Evolutionary conservation across 2,329 filamentous ascomycete species (phyloP), one percentile per base, ranked within the genome.

Genomic region (Aspergillus pseudonomiae): DNA sequence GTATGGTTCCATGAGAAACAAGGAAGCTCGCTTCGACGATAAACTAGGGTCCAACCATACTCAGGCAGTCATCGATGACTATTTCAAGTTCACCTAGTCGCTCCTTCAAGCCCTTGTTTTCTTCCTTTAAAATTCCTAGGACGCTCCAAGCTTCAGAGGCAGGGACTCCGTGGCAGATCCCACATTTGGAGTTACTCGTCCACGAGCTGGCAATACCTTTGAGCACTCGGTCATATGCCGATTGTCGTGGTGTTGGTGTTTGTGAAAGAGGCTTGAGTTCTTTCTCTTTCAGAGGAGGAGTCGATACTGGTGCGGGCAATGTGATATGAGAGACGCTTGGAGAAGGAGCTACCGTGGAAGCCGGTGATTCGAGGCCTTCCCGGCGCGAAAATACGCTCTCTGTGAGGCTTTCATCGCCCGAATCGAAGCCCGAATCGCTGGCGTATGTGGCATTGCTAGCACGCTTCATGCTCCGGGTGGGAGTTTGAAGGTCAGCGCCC

Each of bases 371-470:
- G 28, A 76, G 65, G 19, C 69, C 67, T 39, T 78, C 76, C 61
- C 74, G 73, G 21, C 78, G 74, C 0, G 80, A 82, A 67, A 82
- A 84, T 24, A 85, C 73, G 59, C 82, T 81, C 32, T 82, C 80
- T 11, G 79, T 77, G 28, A 84, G 79, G 45, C 82, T 84, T 62
- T 87, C 85, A 30, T 83, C 79, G 28, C 86, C 86, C 3, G 84
- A 86, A 66, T 88, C 86, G 65, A 87, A 87, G 54, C 86, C 86
- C 6, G 85, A 87, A 70, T 88, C 86, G 58, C 83, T 82, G 14
- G 79, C 80, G 26, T 78, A 74, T 4, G 79, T 81, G 7, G 73
- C 73, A 55, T 78, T 76, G 53, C 79, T 81, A 60, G 73, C 67
- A 48, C 79, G 76, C 59, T 79, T 78, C 61, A 73, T 64, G 61